Conservation (phyloP, 1,284 basidiomycete species). For the Malassezia caprae region DNA sequence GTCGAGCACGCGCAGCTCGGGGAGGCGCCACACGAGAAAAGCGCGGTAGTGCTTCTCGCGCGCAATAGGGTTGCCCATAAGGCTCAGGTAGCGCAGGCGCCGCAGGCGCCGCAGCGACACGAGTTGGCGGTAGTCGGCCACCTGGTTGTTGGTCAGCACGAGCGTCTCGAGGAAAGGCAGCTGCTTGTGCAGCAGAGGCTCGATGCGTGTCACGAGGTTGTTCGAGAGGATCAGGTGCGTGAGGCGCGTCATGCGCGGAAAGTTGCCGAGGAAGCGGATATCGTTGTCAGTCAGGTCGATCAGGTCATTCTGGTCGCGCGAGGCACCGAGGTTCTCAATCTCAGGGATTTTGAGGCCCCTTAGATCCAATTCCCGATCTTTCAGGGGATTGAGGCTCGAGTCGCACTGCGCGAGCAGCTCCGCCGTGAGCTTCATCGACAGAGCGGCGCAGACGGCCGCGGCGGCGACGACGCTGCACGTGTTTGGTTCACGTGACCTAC, state of each 20-base stretch:
- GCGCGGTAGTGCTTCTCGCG: constrained; percentile 93
- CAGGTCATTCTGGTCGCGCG: constrained; percentile 85
- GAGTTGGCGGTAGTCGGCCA: constrained; percentile 65
- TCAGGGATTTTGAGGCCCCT: constrained; percentile 75
- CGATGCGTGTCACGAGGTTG: constrained; percentile 74
- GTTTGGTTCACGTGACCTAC: constrained; percentile 8
- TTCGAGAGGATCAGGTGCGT: constrained; percentile 72
- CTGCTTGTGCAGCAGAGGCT: constrained; percentile 66
- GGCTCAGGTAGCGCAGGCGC: constrained; percentile 67
- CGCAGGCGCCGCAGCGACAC: constrained; percentile 71
- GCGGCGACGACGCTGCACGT: not conserved
- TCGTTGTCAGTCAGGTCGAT: constrained; percentile 96
- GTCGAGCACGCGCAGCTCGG: constrained; percentile 77
- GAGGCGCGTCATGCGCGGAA: constrained; percentile 70
- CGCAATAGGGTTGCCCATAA: constrained; percentile 81
- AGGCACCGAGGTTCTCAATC: constrained; percentile 98
- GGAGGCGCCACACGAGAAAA: constrained; percentile 58
- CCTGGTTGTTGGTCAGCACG: constrained; percentile 50
- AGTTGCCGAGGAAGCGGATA: constrained; percentile 73
- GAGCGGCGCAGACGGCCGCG: not conserved
- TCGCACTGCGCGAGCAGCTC: constrained; percentile 70
- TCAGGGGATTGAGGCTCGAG: constrained; percentile 74
- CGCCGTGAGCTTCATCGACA: constrained; percentile 74
- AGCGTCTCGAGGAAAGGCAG: constrained; percentile 73
- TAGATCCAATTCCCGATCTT: constrained; percentile 71